Evolutionary conservation across 768 basidiomycete species (phyloP).

Genomic region (Panus rudis): DNA sequence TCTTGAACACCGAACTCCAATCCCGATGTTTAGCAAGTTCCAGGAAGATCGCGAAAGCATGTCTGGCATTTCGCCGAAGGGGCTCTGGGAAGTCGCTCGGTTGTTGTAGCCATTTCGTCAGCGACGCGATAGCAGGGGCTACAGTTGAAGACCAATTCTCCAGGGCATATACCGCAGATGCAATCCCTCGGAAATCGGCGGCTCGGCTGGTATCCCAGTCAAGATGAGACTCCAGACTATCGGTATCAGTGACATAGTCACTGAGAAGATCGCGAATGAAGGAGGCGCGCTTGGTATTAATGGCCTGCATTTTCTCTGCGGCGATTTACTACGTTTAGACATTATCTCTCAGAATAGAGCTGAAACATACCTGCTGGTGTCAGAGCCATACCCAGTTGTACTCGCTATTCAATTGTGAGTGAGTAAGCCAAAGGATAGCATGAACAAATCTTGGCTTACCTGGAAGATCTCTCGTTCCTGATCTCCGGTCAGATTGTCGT

Average conservation of each 20-base stretch:
- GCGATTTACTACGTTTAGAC: conserved; percentile 4
- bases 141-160: neutral
- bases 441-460: conserved; percentile 36
- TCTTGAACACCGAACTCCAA: conserved; percentile 31
- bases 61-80: conserved; percentile 29
- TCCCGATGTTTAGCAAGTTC: conserved; percentile 34
- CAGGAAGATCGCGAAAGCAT: conserved; percentile 42
- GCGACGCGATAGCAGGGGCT: conserved; percentile 10
- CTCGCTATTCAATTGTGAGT: conserved; percentile 38
- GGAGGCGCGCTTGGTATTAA: conserved; percentile 45
- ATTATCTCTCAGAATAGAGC: neutral
- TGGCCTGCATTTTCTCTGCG: conserved; percentile 63
- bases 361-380: conserved; percentile 51
- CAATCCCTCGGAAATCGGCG: conserved; percentile 29
- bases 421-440: neutral
- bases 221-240: conserved; percentile 26
- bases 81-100: conserved; percentile 19
- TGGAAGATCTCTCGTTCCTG: conserved; percentile 71
- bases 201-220: conserved; percentile 32
- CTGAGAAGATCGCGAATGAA: conserved; percentile 54
- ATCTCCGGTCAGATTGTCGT: conserved; percentile 37
- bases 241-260: conserved; percentile 35
- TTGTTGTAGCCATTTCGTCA: conserved; percentile 22
- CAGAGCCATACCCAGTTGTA: conserved; percentile 72
- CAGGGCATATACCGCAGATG: conserved; percentile 21